Evolutionary conservation across 495 filamentous ascomycete species (phyloP).

Genomic region (Trichocladium uniseriatum): DNA sequence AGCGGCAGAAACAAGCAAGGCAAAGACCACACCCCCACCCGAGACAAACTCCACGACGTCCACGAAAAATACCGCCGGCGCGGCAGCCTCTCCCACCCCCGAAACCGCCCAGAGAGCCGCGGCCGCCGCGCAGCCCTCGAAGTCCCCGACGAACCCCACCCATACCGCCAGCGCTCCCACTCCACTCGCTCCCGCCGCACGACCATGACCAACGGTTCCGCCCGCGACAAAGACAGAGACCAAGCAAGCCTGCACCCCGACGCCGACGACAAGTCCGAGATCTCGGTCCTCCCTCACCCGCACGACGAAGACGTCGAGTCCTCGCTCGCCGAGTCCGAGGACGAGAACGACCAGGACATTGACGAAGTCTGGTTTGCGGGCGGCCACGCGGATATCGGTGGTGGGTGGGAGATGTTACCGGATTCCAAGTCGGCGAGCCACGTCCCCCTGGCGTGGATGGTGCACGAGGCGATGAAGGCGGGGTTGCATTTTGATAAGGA

Average conservation of each 20-base stretch:
- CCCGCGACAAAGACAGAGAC: background rate
- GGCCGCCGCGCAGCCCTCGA: conserved; percentile 13
- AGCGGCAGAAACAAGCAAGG: conserved; percentile 27
- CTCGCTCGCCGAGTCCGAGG: conserved; percentile 37
- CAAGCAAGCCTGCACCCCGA: conserved; percentile 15
- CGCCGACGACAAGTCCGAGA: conserved; percentile 19
- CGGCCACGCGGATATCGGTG: conserved; percentile 74
- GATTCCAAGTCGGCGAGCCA: conserved; percentile 59
- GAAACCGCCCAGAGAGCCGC: no score
- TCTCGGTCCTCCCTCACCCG: conserved; percentile 18
- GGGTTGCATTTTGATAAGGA: conserved; percentile 61
- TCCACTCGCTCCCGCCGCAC: conserved; percentile 21
- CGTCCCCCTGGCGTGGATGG: conserved; percentile 75
- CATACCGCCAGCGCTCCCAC: conserved; percentile 40
- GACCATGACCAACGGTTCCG: conserved; percentile 3
- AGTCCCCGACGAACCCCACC: conserved; percentile 17
- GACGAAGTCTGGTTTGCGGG: conserved; percentile 81
- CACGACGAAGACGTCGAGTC: conserved; percentile 29
- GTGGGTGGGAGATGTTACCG: conserved; percentile 60
- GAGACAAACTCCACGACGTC: conserved; percentile 33
- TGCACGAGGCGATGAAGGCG: conserved; percentile 65
- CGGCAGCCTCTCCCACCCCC: no score
- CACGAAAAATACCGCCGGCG: conserved; percentile 36
- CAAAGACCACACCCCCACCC: conserved; percentile 25
- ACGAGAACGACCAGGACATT: conserved; percentile 59